Evolutionary conservation across 2,329 filamentous ascomycete genomes (phyloP).

Genomic region (Fusarium subtropicale): DNA sequence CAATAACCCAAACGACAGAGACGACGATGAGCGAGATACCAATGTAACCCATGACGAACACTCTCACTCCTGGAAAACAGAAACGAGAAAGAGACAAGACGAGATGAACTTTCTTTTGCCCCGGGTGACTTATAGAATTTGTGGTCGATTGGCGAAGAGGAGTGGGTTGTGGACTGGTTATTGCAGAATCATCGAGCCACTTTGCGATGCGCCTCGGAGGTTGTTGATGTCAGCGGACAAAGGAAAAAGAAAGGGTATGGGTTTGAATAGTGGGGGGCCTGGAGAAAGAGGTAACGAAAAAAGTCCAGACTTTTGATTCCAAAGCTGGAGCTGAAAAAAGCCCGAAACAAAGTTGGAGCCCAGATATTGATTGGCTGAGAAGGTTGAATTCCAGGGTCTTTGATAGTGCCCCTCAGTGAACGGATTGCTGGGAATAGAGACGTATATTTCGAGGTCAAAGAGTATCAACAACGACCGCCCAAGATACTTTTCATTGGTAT

Average conservation of each 20-base stretch:
- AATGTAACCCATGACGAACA: constrained; percentile 63
- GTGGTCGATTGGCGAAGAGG: constrained; percentile 29
- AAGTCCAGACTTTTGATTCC: constrained; percentile 3
- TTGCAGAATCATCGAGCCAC: constrained; percentile 49
- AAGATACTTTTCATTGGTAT: neutral
- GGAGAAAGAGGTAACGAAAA: neutral
- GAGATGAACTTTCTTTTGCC: constrained; percentile 7
- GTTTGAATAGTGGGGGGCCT: neutral
- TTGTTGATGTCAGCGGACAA: constrained; percentile 38
- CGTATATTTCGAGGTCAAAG: neutral
- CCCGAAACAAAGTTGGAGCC: constrained; percentile 16
- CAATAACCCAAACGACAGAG: constrained; percentile 67
- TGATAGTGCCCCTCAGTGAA: neutral
- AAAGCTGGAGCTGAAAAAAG: constrained; percentile 24
- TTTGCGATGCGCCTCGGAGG: constrained; percentile 6
- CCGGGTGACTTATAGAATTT: constrained; percentile 17
- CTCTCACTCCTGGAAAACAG: neutral
- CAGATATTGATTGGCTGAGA: constrained; percentile 29
- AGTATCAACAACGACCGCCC: neutral
- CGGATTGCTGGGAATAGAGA: neutral
- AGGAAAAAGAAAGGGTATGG: constrained; percentile 20
- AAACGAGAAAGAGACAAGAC: neutral
- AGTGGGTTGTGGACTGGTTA: constrained; percentile 48
- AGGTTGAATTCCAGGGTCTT: constrained; percentile 2
- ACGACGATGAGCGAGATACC: constrained; percentile 72